Conservation (phyloP, 495 filamentous ascomycete species). For the Neurospora tetrasperma region DNA sequence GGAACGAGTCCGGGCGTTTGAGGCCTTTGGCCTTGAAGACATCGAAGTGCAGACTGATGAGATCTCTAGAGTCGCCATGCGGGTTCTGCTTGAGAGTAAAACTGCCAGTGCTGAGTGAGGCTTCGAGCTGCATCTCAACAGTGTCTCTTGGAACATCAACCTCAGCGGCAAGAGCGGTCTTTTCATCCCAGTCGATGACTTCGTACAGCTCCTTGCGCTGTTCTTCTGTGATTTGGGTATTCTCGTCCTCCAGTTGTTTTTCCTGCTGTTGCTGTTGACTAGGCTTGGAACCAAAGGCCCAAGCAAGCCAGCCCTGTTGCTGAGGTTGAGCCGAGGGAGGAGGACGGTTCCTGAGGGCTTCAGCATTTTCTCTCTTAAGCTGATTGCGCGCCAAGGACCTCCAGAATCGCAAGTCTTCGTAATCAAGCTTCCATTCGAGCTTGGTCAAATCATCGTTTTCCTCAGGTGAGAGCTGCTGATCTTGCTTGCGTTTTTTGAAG, state of each 20-base stretch:
- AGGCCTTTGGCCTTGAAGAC: slow-evolving; percentile 81
- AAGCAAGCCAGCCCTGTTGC: slow-evolving; percentile 73
- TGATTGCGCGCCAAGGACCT: slow-evolving; percentile 88
- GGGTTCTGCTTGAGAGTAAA: slow-evolving; percentile 87
- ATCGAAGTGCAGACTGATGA: slow-evolving; percentile 86
- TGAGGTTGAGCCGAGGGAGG: slow-evolving; percentile 37
- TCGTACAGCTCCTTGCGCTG: slow-evolving; percentile 94
- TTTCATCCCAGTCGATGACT: slow-evolving; percentile 97
- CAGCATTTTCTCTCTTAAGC: slow-evolving; percentile 85
- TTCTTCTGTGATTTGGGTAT: slow-evolving; percentile 80
- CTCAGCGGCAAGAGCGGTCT: slow-evolving; percentile 73
- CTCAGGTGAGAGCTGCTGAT: slow-evolving; percentile 55
- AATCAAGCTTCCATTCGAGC: slow-evolving; percentile 79
- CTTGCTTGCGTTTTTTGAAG: slow-evolving; percentile 86
- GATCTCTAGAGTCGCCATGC: slow-evolving; percentile 64
- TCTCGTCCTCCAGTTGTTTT: slow-evolving; percentile 47
- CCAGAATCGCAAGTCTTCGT: slow-evolving; percentile 97
- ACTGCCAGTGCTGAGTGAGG: slow-evolving; percentile 80
- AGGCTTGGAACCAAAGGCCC: slow-evolving; percentile 76
- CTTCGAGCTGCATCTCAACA: slow-evolving; percentile 83
- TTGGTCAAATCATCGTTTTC: slow-evolving; percentile 63
- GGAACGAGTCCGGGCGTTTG: slow-evolving; percentile 80
- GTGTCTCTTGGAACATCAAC: slow-evolving; percentile 85
- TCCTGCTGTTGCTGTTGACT: slow-evolving; percentile 34
- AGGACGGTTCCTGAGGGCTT: slow-evolving; percentile 45